Evolutionary conservation across 1,139 yeast species (phyloP), one percentile per base, ranked within the genome.

Genomic region (Candida sanyaensis): DNA sequence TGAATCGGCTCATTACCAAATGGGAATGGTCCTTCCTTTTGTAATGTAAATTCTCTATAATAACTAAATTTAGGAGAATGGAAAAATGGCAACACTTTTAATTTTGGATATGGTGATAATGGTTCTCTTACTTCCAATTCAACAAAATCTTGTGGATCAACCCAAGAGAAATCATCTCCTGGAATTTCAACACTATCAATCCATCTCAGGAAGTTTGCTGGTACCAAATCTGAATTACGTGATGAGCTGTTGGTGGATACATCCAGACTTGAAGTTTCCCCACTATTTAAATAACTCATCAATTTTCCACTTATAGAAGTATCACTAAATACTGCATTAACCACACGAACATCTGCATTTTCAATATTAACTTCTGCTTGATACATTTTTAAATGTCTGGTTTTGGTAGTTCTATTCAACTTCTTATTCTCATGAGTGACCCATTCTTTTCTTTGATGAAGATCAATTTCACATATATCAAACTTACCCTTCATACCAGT

Each of bases 401-500:
- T 64, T 49, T 74, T 75, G 49, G 80, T 79, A 54, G 84, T 79
- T 28, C 84, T 77, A 46, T 83, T 78, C 44, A 84, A 73, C 30
- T 78, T 75, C 44, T 80, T 74, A 53, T 84, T 84, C 31, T 80
- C 76, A 56, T 83, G 82, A 2, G 79, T 75, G 4, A 81, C 73
- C 23, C 84, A 75, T 60, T 89, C 93, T 55, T 88, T 86, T 42
- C 96, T 75, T 59, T 75, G 97, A 61, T 93, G 98, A 32, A 92
- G 65, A 61, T 92, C 98, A 69, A 93, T 73, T 3, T 78, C 66
- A 58, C 92, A 89, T 6, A 74, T 73, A 4, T 80, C 74, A 27
- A 86, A 80, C 55, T 82, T 83, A 2, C 86, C 90, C 64, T 93
- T 93, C 33, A 91, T 60, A 6, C 98, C 99, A 2, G 91, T 86